Evolutionary conservation across 208 protist species (phyloP), one percentile per base, ranked within the genome.

Genomic region (Trypanosoma boissoni): DNA sequence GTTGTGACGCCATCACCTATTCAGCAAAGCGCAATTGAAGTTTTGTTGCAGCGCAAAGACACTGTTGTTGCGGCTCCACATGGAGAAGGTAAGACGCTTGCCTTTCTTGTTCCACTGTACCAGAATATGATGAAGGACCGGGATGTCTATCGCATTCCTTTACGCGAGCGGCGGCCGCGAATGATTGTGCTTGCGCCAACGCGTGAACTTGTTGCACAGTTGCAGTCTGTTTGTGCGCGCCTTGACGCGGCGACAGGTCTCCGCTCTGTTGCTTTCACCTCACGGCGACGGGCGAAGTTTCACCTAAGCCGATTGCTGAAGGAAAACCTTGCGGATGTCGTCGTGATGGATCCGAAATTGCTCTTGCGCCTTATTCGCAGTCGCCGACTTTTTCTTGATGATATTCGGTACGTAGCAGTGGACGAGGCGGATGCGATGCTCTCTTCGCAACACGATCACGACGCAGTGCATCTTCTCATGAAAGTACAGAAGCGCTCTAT

Each of bases 71-170:
- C 80, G 2, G 86, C 90, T 6, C 90, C 86, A 51, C 84, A 89
- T 49, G 90, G 90, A 26, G 86, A 83, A 23, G 90, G 90, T 16
- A 96, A 96, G 65, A 92, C 90, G 1, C 65, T 94, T 21, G 69
- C 84, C 9, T 96, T 79, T 50, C 58, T 96, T 9, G 49, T 94
- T 9, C 90, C 90, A 12, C 58, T 96, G 16, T 94, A 86, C 60
- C 78, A 91, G 58, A 90, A 88, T 58, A 86, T 94, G 83, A 63
- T 89, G 65, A 91, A 91, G 68, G 87, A 94, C 65, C 61, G 84
- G 3, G 84, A 92, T 59, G 84, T 94, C 24, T 88, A 94, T 60
- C 79, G 82, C 50, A 90, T 94, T 34, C 82, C 88, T 5, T 68
- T 91, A 54, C 78, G 87, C 21, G 80, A 91, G 74, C 78, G 78